phyloP scores from a whole-genome alignment of 352 stramenopile genomes.

The Phytophthora idaei region DNA sequence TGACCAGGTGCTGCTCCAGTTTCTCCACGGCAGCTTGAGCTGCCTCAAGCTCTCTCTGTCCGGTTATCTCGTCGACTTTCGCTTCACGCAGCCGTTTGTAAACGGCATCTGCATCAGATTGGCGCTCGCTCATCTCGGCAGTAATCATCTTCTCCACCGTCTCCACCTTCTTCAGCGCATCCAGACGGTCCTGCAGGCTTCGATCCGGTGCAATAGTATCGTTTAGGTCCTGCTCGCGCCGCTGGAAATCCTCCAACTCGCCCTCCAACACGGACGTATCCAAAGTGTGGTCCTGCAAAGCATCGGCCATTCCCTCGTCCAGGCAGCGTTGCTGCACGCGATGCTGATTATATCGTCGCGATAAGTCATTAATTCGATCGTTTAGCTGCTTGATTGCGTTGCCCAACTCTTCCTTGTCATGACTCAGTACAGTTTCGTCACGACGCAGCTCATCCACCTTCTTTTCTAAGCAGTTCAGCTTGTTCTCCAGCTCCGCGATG shows the following conservation, averaged over 20 bases:
- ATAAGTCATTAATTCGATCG: constrained; percentile 64
- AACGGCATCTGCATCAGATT: constrained; percentile 63
- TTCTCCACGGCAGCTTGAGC: constrained; percentile 22
- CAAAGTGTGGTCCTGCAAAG: constrained; percentile 63
- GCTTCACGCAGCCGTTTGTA: constrained; percentile 80
- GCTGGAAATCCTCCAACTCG: constrained; percentile 51
- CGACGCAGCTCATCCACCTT: constrained; percentile 55
- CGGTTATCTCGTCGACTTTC: constrained; percentile 71
- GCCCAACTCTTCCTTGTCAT: constrained; percentile 49
- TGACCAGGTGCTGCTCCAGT: constrained; percentile 38
- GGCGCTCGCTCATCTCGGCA: constrained; percentile 52
- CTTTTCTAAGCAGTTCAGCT: constrained; percentile 53
- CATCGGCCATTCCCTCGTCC: constrained; percentile 73
- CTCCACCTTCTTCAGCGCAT: constrained; percentile 50
- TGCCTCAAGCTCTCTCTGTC: constrained; percentile 27
- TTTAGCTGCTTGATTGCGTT: constrained; percentile 51
- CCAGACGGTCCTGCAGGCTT: constrained; percentile 48
- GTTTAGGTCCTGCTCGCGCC: constrained; percentile 60
- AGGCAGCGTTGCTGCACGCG: constrained; percentile 62
- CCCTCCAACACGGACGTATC: constrained; percentile 81
- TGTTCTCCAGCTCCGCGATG: constrained; percentile 60
- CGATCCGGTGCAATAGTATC: constrained; percentile 36
- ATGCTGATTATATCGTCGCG: constrained; percentile 58
- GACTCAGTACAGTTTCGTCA: constrained; percentile 54
- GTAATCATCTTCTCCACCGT: constrained; percentile 9